A percentile compares a stretch with the other conserved stretches of the same genome.
phyloP scores from a whole-genome alignment of 345 rosid genomes.

The Euphorbia pulcherrima region DNA sequence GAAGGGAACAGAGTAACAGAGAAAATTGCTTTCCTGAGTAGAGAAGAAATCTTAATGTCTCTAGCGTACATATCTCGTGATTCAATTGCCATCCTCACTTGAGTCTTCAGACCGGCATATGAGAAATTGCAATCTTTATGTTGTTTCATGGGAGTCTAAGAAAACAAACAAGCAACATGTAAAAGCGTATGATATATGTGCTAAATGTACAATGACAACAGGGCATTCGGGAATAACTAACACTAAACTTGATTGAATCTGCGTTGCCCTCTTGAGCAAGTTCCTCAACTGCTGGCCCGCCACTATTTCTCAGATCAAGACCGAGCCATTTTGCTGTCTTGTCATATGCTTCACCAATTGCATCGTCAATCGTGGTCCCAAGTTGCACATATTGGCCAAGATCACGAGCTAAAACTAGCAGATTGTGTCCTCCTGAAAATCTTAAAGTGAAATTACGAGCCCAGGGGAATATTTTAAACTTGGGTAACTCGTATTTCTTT shows the following conservation, averaged over 20 bases:
- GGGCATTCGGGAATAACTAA: conserved; percentile 26
- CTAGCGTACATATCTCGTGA: conserved; percentile 65
- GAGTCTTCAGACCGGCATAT: conserved; percentile 94
- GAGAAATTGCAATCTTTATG: conserved; percentile 95
- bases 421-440: conserved; percentile 78
- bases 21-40: conserved; percentile 15
- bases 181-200: not conserved
- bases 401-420: conserved; percentile 71
- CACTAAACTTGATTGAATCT: conserved; percentile 65
- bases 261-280: conserved; percentile 88
- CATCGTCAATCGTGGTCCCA: conserved; percentile 93
- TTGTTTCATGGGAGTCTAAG: conserved; percentile 77
- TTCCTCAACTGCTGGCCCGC: conserved; percentile 93
- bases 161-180: conserved; percentile 16
- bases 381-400: conserved; percentile 90
- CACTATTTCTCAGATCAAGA: conserved; percentile 85
- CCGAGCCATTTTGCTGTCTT: conserved; percentile 96
- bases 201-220: not conserved
- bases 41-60: not conserved
- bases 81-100: conserved; percentile 86
- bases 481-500: not conserved
- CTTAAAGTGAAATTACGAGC: conserved; percentile 4
- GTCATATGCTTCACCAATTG: conserved; percentile 93
- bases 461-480: not conserved
- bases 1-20: not conserved